Base-by-base conservation (phyloP, 768 basidiomycete genomes). In the Serpula lacrymans region DNA sequence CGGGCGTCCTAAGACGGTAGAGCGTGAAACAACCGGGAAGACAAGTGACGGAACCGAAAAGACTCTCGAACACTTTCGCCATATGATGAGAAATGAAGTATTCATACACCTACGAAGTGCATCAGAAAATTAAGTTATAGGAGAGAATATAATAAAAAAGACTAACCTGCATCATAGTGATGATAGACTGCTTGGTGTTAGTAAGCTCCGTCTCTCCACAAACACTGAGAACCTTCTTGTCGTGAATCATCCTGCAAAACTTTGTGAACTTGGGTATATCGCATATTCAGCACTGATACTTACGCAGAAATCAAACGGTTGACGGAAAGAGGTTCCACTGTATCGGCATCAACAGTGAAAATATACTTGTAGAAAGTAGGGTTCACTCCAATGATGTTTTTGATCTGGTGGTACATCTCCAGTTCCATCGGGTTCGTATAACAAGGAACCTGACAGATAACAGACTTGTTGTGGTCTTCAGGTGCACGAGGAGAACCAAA, bases 71-170 rank as follows among this genome's bases (percentile, higher is more conserved):
- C 2, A 95, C 91, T 63, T 99, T 99, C 36, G 96, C 91, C 75
- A 99, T 83, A 65, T 98, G 92, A 67, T 99, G 96, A 0, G 93
- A 97, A 53, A 99, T 92, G 70, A 91, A 99, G 75, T 98, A 97
- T 59, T 97, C 95, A 71, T 97, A 98, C 23, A 97, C 95, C 83
- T 88, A 44, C 10, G 22, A 35, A 16, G 13, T 13, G 20, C 17
- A 10, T n/a, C 29, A 43, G 36, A 10, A 21, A 14, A 31, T 7
- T n/a, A n/a, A 22, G 41, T 22, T 8, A 16, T 5, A 22, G 38
- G 18, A 18, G 10, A n/a, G n/a, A n/a, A n/a, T n/a, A n/a, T n/a
- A n/a, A n/a, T n/a, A n/a, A n/a, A n/a, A n/a, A 4, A 2, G 20
- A 52, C 72, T 51, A 26, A 82, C 85, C 72, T 97, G 93, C 85